Conservation (phyloP, 495 filamentous ascomycete genomes). For the Penicillium canariense region DNA sequence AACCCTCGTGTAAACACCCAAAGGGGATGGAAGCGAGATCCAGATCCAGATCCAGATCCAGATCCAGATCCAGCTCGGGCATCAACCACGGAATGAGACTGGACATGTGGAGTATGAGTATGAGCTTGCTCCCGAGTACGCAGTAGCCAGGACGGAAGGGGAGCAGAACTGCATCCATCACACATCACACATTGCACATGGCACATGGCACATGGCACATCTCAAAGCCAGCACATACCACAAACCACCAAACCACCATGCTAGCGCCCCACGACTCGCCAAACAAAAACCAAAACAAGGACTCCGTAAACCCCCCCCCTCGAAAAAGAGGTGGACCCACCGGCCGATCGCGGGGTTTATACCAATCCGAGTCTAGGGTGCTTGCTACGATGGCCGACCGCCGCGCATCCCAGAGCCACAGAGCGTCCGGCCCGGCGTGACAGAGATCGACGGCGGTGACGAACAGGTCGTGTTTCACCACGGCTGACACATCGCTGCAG, state of each 20-base stretch:
- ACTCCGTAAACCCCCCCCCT: too few species aligned
- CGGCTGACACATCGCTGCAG: slow-evolving; percentile 19
- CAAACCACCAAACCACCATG: too few species aligned
- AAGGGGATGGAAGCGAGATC: not conserved
- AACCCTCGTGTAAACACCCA: too few species aligned
- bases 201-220: not conserved
- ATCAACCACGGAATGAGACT: too few species aligned
- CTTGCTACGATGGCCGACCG: slow-evolving; percentile 20
- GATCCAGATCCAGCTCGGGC: too few species aligned
- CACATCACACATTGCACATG: not conserved
- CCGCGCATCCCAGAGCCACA: too few species aligned
- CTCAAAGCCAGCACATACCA: not conserved
- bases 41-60: too few species aligned
- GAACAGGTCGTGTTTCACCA: slow-evolving; percentile 31
- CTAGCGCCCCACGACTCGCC: not conserved
- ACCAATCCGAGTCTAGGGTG: slow-evolving; percentile 5
- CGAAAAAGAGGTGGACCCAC: not conserved
- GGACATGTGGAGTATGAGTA: not conserved
- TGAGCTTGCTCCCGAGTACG: too few species aligned
- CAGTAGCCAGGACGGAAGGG: not conserved
- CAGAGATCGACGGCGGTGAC: slow-evolving; percentile 21
- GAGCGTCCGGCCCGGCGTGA: not conserved
- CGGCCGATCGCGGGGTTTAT: slow-evolving; percentile 23
- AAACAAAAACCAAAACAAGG: not conserved
- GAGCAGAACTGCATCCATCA: not conserved